Conservation (phyloP, 495 filamentous ascomycete species). For the Tuber borchii region DNA sequence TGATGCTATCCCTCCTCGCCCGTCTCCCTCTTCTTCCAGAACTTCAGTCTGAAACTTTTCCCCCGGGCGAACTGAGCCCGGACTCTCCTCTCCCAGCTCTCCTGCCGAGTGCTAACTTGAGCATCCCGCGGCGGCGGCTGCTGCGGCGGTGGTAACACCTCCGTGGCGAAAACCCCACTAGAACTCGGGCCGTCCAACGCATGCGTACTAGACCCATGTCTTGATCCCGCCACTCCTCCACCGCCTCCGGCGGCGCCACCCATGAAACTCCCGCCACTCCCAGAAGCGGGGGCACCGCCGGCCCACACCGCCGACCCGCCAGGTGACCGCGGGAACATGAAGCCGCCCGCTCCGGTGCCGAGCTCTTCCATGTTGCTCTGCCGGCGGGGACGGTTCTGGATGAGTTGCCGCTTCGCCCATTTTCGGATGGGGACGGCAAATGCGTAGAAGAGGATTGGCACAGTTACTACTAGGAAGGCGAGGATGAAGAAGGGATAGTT, state of each 20-base stretch:
- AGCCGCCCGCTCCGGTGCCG: background rate
- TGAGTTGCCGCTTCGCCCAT: constrained; percentile 33
- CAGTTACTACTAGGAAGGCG: constrained; percentile 34
- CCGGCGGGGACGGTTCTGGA: constrained; percentile 18
- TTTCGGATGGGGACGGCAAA: constrained; percentile 35
- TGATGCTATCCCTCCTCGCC: background rate
- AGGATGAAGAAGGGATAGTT: constrained; percentile 39
- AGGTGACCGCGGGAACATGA: background rate
- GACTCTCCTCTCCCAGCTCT: constrained; percentile 38
- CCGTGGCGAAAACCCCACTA: constrained; percentile 10
- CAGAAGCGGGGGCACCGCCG: background rate
- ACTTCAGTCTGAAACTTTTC: constrained; percentile 18
- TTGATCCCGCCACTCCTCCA: background rate
- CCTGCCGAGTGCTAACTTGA: constrained; percentile 21
- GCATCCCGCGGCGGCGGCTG: background rate
- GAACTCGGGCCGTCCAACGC: background rate
- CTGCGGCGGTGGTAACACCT: background rate
- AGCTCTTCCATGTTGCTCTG: constrained; percentile 25
- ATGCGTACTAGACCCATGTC: background rate
- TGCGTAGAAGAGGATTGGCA: constrained; percentile 31
- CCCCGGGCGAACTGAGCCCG: constrained; percentile 23
- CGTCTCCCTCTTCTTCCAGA: constrained; percentile 27
- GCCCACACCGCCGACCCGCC: background rate
- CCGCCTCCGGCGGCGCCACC: background rate
- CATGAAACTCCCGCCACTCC: background rate